Evolutionary conservation across 2,329 filamentous ascomycete species (phyloP).

Genomic region (Fusarium multiceps): DNA sequence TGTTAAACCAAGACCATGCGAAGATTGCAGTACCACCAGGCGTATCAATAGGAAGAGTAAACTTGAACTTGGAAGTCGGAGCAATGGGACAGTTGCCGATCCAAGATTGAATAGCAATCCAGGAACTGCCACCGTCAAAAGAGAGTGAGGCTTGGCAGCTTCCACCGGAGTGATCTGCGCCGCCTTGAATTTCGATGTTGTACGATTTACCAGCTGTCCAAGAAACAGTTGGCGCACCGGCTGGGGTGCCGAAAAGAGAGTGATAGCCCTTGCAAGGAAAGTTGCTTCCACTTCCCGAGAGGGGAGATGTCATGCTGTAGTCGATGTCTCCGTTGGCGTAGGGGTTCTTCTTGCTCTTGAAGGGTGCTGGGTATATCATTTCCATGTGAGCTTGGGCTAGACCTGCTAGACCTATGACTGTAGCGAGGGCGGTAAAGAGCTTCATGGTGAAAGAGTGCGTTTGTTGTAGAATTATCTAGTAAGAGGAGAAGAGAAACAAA

Average conservation of each 20-base stretch:
- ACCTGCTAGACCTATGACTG: constrained; percentile 55
- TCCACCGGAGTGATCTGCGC: constrained; percentile 73
- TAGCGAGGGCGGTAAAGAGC: constrained; percentile 44
- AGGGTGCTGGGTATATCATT: constrained; percentile 62
- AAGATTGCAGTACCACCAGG: constrained; percentile 68
- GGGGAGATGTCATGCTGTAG: constrained; percentile 77
- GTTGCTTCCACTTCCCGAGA: constrained; percentile 68
- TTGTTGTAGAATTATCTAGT: no score
- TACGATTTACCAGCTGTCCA: constrained; percentile 73
- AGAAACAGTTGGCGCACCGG: constrained; percentile 65
- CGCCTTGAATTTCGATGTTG: constrained; percentile 71
- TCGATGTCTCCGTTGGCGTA: constrained; percentile 64
- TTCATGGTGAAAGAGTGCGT: constrained; percentile 18
- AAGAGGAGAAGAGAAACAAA: neutral
- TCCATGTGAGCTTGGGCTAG: constrained; percentile 65
- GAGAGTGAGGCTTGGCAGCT: constrained; percentile 81
- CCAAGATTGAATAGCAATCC: constrained; percentile 72
- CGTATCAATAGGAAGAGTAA: constrained; percentile 67
- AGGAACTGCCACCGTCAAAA: constrained; percentile 75
- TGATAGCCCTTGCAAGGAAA: constrained; percentile 80
- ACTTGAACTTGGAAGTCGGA: constrained; percentile 65
- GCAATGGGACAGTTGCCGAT: constrained; percentile 63
- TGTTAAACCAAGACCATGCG: constrained; percentile 83
- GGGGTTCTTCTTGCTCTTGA: constrained; percentile 64
- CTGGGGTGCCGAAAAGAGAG: constrained; percentile 57